phyloP scores from a whole-genome alignment of 805 yeast species.

The Jamesozyma lodderae region DNA sequence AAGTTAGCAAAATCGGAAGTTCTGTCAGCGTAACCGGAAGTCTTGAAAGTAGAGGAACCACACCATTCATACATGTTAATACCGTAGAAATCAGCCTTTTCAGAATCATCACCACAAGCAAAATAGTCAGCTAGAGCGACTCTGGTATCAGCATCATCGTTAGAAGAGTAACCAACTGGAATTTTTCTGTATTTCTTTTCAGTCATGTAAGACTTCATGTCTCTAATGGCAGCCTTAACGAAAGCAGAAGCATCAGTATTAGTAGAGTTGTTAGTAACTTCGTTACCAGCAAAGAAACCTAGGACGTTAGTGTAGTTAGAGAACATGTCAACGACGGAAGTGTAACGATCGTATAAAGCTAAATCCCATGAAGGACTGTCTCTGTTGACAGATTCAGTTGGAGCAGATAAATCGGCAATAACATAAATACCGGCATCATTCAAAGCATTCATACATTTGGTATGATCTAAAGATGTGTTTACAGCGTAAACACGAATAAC shows the following conservation, averaged over 20 bases:
- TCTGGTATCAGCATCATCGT: slow-evolving; percentile 63
- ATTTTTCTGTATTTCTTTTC: slow-evolving; percentile 53
- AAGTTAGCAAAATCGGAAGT: slow-evolving; percentile 56
- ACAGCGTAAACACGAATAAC: slow-evolving; percentile 70
- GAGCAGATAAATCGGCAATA: slow-evolving; percentile 70
- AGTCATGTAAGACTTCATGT: slow-evolving; percentile 57
- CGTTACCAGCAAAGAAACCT: slow-evolving; percentile 83
- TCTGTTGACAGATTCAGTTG: slow-evolving; percentile 54
- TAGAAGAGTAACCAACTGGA: slow-evolving; percentile 78
- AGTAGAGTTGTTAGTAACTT: slow-evolving; percentile 57
- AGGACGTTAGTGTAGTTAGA: slow-evolving; percentile 60
- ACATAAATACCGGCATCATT: slow-evolving; percentile 71
- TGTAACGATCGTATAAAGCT: slow-evolving; percentile 57
- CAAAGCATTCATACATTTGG: slow-evolving; percentile 56
- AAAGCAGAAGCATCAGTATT: slow-evolving; percentile 71
- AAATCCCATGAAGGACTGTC: slow-evolving; percentile 53
- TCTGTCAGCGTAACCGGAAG: slow-evolving; percentile 59
- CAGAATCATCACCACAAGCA: slow-evolving; percentile 59
- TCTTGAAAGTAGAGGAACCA: slow-evolving; percentile 48
- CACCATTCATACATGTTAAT: slow-evolving; percentile 89
- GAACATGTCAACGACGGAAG: slow-evolving; percentile 58
- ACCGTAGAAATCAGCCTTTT: slow-evolving; percentile 73
- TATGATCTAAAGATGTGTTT: slow-evolving; percentile 54
- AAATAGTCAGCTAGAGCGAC: slow-evolving; percentile 64
- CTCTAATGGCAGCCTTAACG: slow-evolving; percentile 79